Evolutionary conservation across 2,329 filamentous ascomycete genomes (phyloP), one percentile per base, ranked within the genome.

Genomic region (Fusarium staphyleae): DNA sequence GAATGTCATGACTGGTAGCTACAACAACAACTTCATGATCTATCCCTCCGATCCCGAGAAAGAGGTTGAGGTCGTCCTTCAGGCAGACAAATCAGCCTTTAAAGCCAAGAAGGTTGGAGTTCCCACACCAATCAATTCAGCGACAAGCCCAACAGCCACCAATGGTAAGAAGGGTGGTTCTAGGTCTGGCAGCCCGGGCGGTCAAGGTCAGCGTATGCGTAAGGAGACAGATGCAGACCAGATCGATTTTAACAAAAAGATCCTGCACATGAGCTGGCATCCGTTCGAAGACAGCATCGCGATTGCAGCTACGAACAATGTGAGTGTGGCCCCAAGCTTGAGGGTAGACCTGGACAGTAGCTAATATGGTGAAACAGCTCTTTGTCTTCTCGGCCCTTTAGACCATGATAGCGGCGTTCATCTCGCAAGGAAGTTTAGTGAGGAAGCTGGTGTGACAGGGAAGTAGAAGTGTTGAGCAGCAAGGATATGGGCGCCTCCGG

Each of bases 21-120:
- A 99, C 81, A 99, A 99, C 83, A 99, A 99, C 80, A 99, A 99
- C 79, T 98, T 99, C 81, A 99, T 99, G 95, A 99, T 99, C 71
- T 99, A 98, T 74, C 95, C 95, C 4, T 95, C 93, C 19, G 93
- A 98, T 69, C 90, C 93, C 6, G 91, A 93, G 64, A 96, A 96
- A 78, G 95, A 99, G 72, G 93, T 93, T 3, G 95, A 99, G 75
- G 93, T 99, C 40, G 95, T 99, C 39, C 80, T 99, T 51, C 95
- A 99, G 75, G 95, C 95, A 32, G 95, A 99, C 74, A 99, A 99
- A 80, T 96, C 92, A 50, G 95, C 95, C 10, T 99, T 99, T 86
- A 99, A 99, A 79, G 95, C 95, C 29, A 99, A 99, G 87, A 99
- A 98, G 81, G 93, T 99, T 62, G 95, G 95, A 58, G 91, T 99